Evolutionary conservation across 2,329 filamentous ascomycete genomes (phyloP), one percentile per base, ranked within the genome.

Genomic region (Alternaria viburni): DNA sequence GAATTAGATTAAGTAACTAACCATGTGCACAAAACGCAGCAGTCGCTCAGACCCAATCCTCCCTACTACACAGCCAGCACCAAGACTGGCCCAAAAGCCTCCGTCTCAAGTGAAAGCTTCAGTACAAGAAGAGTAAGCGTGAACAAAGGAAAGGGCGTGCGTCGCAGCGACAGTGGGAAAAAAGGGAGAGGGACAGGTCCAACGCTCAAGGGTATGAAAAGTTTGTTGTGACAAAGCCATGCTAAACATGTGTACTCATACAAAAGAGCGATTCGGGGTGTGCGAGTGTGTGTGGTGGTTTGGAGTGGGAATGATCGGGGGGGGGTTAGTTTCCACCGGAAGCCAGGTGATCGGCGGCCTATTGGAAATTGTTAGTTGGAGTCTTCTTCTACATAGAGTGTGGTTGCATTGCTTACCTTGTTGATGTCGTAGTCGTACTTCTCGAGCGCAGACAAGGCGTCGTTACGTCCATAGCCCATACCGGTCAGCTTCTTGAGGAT

Each of bases 341-440:
- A n/a, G 76, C 73, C 61, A 80, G 63, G 64, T 78, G 74, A 49
- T 80, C 78, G 11, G 74, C 77, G 43, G 78, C 78, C 78, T 79
- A 56, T 46, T 51, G 5, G 11, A 21, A 58, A 13, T 57, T 41
- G 63, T 78, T 67, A 78, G 73, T 63, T 36, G 45, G 54, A 36
- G 32, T 25, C 11, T 21, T 19, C 41, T 30, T 25, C 2, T 1
- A 6, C 10, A 21, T 19, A 5, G 4, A 8, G 32, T n/a, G 9
- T 45, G 10, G 15, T 6, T 21, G n/a, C 25, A 15, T 54, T 66
- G 63, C 72, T 65, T 82, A 97, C 95, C 88, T 92, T 93, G 81
- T 97, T 93, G 77, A 97, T 86, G 79, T 97, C 96, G 81, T 98
- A 97, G 82, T 98, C 93, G 78, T 92, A 97, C 80, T 95, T 94